Conservation (phyloP, 169 alveolate genomes). For the Plasmodium falciparum region DNA sequence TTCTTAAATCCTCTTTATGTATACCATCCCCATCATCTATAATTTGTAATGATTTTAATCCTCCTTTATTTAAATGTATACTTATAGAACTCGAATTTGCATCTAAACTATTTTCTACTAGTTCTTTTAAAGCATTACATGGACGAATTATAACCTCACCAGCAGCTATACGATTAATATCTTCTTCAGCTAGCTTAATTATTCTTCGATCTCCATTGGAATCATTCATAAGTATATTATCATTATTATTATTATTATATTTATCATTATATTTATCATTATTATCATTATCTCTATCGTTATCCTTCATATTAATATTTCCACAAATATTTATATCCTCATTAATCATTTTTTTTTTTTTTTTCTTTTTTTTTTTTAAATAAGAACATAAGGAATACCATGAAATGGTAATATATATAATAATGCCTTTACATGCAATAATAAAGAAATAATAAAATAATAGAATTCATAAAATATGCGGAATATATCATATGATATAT, state of each 20-base stretch:
- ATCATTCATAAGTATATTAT: not conserved
- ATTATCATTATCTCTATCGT: too few relatives aligned
- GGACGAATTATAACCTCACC: conserved; percentile 98
- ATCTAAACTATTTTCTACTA: conserved; percentile 97
- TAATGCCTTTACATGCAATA: too few relatives aligned
- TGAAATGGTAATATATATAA: too few relatives aligned
- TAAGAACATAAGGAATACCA: too few relatives aligned
- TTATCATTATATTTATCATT: not conserved
- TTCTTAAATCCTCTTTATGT: conserved; percentile 92
- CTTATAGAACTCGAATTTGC: conserved; percentile 94
- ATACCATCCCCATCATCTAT: conserved; percentile 98
- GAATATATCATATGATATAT: too few relatives aligned
- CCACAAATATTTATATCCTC: too few relatives aligned
- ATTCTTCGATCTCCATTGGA: conserved; percentile 76
- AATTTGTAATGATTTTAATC: conserved; percentile 93
- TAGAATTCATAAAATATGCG: too few relatives aligned
- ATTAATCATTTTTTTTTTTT: too few relatives aligned
- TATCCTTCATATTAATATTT: too few relatives aligned
- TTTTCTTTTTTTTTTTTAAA: too few relatives aligned
- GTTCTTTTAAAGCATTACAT: conserved; percentile 97
- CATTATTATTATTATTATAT: not conserved
- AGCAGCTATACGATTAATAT: conserved; percentile 96
- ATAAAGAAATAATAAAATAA: too few relatives aligned
- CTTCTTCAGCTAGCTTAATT: conserved; percentile 89
- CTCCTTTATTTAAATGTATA: conserved; percentile 92